Evolutionary conservation across 345 rosid genomes (phyloP).

Genomic region (Euphorbia tirucalli): DNA sequence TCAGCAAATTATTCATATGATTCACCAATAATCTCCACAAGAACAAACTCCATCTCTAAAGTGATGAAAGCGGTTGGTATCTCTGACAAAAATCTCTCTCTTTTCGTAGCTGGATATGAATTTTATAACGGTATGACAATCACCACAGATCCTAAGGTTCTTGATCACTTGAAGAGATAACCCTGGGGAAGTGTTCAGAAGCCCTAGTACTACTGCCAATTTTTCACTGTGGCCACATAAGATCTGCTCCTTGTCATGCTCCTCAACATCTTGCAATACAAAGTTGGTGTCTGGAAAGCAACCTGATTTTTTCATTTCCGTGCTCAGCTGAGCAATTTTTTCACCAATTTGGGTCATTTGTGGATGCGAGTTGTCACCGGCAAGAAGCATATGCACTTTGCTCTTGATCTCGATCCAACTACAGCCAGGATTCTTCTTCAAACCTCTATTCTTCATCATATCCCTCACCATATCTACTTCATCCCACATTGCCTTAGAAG

Average conservation of each 20-base stretch:
- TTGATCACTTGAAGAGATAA: slow-evolving; percentile 57
- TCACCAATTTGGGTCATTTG: slow-evolving; percentile 47
- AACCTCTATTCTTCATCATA: slow-evolving; percentile 49
- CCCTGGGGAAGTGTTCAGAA: slow-evolving; percentile 50
- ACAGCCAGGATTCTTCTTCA: slow-evolving; percentile 67
- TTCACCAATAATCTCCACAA: slow-evolving; percentile 76
- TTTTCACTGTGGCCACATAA: slow-evolving; percentile 78
- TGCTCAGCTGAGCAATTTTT: slow-evolving; percentile 40
- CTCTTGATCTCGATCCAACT: slow-evolving; percentile 76
- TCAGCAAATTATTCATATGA: slow-evolving; percentile 9
- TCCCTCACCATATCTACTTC: slow-evolving; percentile 49
- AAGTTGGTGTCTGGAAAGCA: slow-evolving; percentile 40
- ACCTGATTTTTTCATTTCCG: slow-evolving; percentile 58
- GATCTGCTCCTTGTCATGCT: slow-evolving; percentile 61
- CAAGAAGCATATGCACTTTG: slow-evolving; percentile 55
- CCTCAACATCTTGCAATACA: slow-evolving; percentile 63
- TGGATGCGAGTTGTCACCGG: slow-evolving; percentile 58
- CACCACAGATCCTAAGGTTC: slow-evolving; percentile 69
- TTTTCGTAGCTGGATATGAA: slow-evolving; percentile 52
- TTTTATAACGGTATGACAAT: slow-evolving; percentile 72
- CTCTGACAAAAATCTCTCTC: slow-evolving; percentile 65
- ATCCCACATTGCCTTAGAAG: slow-evolving; percentile 64
- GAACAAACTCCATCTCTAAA: slow-evolving; percentile 66
- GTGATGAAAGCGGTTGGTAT: slow-evolving; percentile 66
- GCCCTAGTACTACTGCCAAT: slow-evolving; percentile 63